A percentile compares a stretch with the other conserved stretches of the same genome.
phyloP scores from a whole-genome alignment of 352 stramenopile species.

The Peronospora tabacina region DNA sequence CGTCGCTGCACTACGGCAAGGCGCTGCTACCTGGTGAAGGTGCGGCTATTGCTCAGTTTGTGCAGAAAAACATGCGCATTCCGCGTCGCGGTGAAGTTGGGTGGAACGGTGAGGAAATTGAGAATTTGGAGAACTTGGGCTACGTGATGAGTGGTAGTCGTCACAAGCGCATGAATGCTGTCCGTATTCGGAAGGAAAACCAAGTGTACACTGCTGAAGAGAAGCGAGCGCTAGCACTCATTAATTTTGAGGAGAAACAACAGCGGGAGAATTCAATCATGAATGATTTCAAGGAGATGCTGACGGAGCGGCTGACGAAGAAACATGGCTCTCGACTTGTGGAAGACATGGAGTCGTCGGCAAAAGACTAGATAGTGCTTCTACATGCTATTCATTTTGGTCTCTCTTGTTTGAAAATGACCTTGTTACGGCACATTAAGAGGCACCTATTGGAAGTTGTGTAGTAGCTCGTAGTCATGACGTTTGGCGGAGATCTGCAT shows the following conservation, averaged over 20 bases:
- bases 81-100: constrained; percentile 97
- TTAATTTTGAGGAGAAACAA: constrained; percentile 99
- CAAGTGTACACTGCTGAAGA: constrained; percentile 99
- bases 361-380: constrained; percentile 32
- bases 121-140: constrained; percentile 90
- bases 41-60: constrained; percentile 94
- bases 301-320: constrained; percentile 82
- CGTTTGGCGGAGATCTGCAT: too few species aligned
- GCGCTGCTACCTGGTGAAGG: constrained; percentile 91
- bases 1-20: constrained; percentile 86
- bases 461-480: too few species aligned
- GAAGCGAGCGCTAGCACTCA: constrained; percentile 94
- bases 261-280: constrained; percentile 97
- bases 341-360: constrained; percentile 75
- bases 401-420: neutral
- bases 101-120: constrained; percentile 94
- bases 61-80: constrained; percentile 99
- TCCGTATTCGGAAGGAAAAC: constrained; percentile 99
- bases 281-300: constrained; percentile 94
- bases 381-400: neutral
- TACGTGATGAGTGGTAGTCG: constrained; percentile 97
- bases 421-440: neutral
- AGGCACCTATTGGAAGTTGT: too few species aligned
- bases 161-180: constrained; percentile 98
- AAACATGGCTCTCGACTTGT: constrained; percentile 82